Percentiles rank a stretch among this genome's conserved stretches.
Evolutionary conservation across 2,329 filamentous ascomycete genomes (phyloP).

Genomic region (Trichophyton schoenleinii): DNA sequence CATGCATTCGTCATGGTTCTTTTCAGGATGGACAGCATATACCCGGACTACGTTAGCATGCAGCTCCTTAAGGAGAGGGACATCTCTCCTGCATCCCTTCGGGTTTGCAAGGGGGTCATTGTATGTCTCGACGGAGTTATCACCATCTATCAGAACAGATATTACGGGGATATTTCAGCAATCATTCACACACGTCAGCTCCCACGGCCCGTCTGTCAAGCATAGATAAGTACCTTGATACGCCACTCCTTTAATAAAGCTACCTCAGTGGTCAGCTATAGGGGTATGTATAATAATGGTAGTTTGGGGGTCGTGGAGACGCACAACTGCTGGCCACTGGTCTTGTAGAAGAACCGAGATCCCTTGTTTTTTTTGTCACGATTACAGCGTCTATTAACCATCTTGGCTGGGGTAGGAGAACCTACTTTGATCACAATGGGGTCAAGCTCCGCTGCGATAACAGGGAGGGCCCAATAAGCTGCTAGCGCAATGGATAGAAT

Average conservation of each 20-base stretch:
- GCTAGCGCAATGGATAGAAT: background rate
- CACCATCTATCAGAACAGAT: constrained; percentile 40
- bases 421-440: constrained; percentile 51
- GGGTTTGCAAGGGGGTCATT: constrained; percentile 69
- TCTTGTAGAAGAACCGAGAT: constrained; percentile 81
- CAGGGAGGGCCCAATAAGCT: background rate
- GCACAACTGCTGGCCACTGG: constrained; percentile 61
- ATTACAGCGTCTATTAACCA: background rate
- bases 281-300: background rate
- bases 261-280: constrained; percentile 19
- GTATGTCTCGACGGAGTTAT: constrained; percentile 46
- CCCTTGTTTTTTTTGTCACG: constrained; percentile 35
- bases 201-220: background rate
- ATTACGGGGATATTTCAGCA: background rate
- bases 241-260: constrained; percentile 82
- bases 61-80: constrained; percentile 65
- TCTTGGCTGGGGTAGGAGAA: background rate
- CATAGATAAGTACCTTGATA: constrained; percentile 50
- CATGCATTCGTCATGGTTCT: constrained; percentile 78
- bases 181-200: background rate
- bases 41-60: constrained; percentile 89
- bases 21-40: constrained; percentile 74
- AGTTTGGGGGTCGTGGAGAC: constrained; percentile 5
- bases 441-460: constrained; percentile 42
- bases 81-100: constrained; percentile 64